A percentile compares a stretch with the other conserved stretches of the same genome.
Evolutionary conservation across 257 asterid species (phyloP).

Genomic region (Plantago elongata): DNA sequence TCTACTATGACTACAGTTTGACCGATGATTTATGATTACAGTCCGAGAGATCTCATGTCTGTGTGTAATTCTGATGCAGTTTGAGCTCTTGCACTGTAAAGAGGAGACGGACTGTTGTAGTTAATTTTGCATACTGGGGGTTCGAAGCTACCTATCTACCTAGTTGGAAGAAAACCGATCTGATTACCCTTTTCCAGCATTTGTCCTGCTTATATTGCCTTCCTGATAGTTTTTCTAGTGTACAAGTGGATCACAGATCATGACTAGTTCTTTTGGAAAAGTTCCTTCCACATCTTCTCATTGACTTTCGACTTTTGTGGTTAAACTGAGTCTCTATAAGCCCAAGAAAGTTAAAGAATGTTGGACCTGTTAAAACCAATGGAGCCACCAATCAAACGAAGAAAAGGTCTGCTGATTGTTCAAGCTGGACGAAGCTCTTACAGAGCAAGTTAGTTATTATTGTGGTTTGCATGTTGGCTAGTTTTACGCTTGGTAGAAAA

Average conservation of each 20-base stretch:
- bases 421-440: slow-evolving; percentile 98
- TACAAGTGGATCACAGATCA: slow-evolving; percentile 15
- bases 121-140: slow-evolving; percentile 1
- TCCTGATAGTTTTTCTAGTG: slow-evolving; percentile 6
- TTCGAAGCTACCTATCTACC: slow-evolving; percentile 11
- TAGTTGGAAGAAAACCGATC: slow-evolving; percentile 11
- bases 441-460: slow-evolving; percentile 67
- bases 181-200: slow-evolving; percentile 15
- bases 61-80: slow-evolving; percentile 8
- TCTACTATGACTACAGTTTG: too few species aligned
- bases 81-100: slow-evolving; percentile 12
- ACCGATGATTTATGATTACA: too few species aligned
- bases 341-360: slow-evolving; percentile 31
- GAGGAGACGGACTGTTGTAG: neutral
- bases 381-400: slow-evolving; percentile 89
- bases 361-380: slow-evolving; percentile 60
- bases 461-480: slow-evolving; percentile 28
- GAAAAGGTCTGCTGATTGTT: slow-evolving; percentile 76
- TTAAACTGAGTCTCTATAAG: slow-evolving; percentile 14
- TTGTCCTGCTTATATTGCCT: slow-evolving; percentile 9
- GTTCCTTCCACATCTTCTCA: slow-evolving; percentile 15
- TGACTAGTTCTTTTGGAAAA: slow-evolving; percentile 27
- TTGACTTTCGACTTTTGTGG: slow-evolving; percentile 24
- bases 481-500: slow-evolving; percentile 21
- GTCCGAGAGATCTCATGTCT: neutral